Evolutionary conservation across 176 grass and related monocot genomes (phyloP).

Genomic region (Pharus latifolius): DNA sequence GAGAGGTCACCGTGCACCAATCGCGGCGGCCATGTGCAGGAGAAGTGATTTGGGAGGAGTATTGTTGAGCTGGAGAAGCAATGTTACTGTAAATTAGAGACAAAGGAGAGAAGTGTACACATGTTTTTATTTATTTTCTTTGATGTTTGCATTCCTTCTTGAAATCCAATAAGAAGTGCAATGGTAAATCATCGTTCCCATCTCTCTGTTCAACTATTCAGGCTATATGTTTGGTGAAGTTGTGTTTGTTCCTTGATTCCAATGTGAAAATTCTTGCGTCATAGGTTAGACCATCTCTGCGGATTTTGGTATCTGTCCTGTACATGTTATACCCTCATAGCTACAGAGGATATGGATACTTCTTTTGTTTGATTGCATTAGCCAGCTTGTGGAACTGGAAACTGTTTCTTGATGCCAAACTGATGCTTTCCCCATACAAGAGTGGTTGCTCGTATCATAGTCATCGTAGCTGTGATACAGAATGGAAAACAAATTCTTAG

Average conservation of each 20-base stretch:
- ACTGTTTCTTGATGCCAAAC: background rate
- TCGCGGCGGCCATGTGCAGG: background rate
- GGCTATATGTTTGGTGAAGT: no score
- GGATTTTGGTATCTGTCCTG: no score
- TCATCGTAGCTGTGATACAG: background rate
- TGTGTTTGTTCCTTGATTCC: no score
- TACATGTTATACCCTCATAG: no score
- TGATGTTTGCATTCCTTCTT: slow-evolving; percentile 15
- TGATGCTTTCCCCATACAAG: background rate
- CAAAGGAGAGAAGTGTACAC: background rate
- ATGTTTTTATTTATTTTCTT: background rate
- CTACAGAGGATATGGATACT: no score
- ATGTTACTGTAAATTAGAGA: slow-evolving; percentile 10
- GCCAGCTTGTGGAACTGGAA: background rate
- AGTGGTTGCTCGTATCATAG: background rate
- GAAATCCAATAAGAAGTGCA: slow-evolving; percentile 13
- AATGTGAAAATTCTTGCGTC: no score
- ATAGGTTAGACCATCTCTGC: no score
- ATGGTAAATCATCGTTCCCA: background rate
- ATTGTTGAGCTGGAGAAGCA: no score
- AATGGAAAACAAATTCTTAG: background rate
- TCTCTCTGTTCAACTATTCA: background rate
- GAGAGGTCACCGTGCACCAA: slow-evolving; percentile 6
- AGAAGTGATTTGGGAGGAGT: no score
- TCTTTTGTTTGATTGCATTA: background rate